Conservation (phyloP, 805 yeast species). For the Wickerhamomyces chaumierensis region DNA sequence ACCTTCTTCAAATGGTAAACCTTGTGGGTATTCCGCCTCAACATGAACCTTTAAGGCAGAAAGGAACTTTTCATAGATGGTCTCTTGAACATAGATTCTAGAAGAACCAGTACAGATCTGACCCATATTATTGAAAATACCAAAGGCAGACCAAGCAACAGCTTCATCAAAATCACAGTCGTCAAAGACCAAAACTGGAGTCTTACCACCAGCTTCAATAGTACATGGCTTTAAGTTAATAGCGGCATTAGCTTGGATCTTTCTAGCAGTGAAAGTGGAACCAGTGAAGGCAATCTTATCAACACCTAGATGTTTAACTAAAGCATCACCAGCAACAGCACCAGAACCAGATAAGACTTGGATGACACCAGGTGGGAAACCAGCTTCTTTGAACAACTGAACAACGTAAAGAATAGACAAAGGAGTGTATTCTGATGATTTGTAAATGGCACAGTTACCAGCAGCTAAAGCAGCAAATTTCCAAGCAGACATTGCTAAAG, state of each 20-base stretch:
- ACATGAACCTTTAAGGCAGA: conserved; percentile 26
- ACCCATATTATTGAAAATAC: conserved; percentile 51
- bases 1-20: conserved; percentile 31
- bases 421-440: conserved; percentile 40
- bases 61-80: conserved; percentile 39
- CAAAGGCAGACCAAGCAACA: conserved; percentile 39
- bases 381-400: conserved; percentile 30
- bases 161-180: conserved; percentile 38
- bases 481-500: conserved; percentile 39
- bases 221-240: conserved; percentile 35
- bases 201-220: conserved; percentile 43
- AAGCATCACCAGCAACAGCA: conserved; percentile 32
- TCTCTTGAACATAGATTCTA: conserved; percentile 45
- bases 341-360: conserved; percentile 36
- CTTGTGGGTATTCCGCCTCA: conserved; percentile 27
- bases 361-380: conserved; percentile 40
- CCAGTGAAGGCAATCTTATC: conserved; percentile 47
- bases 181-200: conserved; percentile 34
- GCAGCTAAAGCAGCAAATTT: conserved; percentile 37
- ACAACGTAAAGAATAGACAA: conserved; percentile 32
- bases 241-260: conserved; percentile 31
- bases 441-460: conserved; percentile 36
- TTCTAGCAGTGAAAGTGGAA: conserved; percentile 36
- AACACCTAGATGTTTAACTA: conserved; percentile 32
- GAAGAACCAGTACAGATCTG: conserved; percentile 59